Conservation (phyloP, 768 basidiomycete genomes). For the Termitomyces sp. region DNA sequence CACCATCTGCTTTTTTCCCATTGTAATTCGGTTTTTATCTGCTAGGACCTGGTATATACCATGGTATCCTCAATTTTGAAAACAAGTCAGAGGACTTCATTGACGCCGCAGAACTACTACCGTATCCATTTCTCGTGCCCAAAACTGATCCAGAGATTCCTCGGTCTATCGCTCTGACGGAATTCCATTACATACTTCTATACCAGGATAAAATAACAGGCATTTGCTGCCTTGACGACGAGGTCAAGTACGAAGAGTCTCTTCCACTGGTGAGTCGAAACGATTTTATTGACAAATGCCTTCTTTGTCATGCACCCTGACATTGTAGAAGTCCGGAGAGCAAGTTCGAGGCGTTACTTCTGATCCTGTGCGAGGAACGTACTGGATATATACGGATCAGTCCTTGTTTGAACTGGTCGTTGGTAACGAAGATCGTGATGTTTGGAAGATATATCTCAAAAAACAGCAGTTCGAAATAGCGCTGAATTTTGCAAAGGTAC, state of each 20-base stretch:
- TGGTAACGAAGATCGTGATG: slow-evolving; percentile 85
- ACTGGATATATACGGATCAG: slow-evolving; percentile 90
- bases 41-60: slow-evolving; percentile 85
- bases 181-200: slow-evolving; percentile 88
- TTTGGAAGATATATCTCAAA: slow-evolving; percentile 89
- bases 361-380: slow-evolving; percentile 86
- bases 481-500: slow-evolving; percentile 76
- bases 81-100: slow-evolving; percentile 68
- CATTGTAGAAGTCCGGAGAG: slow-evolving; percentile 68
- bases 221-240: slow-evolving; percentile 76
- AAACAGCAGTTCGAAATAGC: slow-evolving; percentile 77
- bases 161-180: slow-evolving; percentile 75
- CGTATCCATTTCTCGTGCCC: slow-evolving; percentile 52
- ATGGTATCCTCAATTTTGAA: slow-evolving; percentile 72
- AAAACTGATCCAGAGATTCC: slow-evolving; percentile 44
- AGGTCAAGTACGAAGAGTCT: slow-evolving; percentile 76
- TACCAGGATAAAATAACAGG: slow-evolving; percentile 76
- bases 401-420: slow-evolving; percentile 86
- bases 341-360: slow-evolving; percentile 67
- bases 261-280: slow-evolving; percentile 65
- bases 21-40: background rate
- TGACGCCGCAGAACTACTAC: slow-evolving; percentile 72
- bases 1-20: background rate
- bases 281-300: background rate
- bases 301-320: background rate